Percentiles rank a stretch among this genome's conserved stretches.
Evolutionary conservation across 2,329 filamentous ascomycete species (phyloP).

Genomic region (Pseudonectria buxi): DNA sequence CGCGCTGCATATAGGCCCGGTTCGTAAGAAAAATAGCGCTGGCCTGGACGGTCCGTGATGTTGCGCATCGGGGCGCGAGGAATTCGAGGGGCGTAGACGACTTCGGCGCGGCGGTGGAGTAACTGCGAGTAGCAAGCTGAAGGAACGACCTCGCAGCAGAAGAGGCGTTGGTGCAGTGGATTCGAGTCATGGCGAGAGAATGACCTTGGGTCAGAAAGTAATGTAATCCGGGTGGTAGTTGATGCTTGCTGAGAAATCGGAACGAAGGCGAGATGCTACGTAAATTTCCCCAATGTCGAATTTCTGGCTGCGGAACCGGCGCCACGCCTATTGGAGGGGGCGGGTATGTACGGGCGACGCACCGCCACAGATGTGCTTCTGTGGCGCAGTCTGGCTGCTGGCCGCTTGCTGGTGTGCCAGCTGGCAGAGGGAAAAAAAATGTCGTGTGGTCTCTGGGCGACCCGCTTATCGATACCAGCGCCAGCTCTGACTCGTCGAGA

Average conservation of each 20-base stretch:
- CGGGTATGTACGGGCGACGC: conserved; percentile 2
- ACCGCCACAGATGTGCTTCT: too few species aligned
- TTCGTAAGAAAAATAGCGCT: background rate
- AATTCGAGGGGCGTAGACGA: conserved; percentile 30
- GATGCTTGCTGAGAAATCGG: conserved; percentile 22
- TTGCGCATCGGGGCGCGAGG: conserved; percentile 30
- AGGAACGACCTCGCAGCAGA: conserved; percentile 35
- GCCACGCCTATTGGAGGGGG: background rate
- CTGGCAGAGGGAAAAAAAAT: background rate
- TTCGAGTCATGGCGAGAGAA: conserved; percentile 23
- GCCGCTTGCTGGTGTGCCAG: too few species aligned
- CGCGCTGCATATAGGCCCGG: background rate
- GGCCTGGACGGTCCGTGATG: conserved; percentile 2
- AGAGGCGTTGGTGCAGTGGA: conserved; percentile 33
- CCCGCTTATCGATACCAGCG: conserved; percentile 9
- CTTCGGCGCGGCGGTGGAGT: conserved; percentile 18
- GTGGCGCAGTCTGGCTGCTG: too few species aligned
- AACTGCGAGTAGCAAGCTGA: conserved; percentile 33
- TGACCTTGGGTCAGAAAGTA: background rate
- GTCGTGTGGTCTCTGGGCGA: background rate
- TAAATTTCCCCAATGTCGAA: conserved; percentile 15
- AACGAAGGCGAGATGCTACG: conserved; percentile 12
- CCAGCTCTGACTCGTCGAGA: conserved; percentile 12
- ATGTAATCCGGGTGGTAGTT: conserved; percentile 12
- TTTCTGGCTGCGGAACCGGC: conserved; percentile 7